Evolutionary conservation across 495 filamentous ascomycete species (phyloP).

Genomic region (Haplographium delicatum): DNA sequence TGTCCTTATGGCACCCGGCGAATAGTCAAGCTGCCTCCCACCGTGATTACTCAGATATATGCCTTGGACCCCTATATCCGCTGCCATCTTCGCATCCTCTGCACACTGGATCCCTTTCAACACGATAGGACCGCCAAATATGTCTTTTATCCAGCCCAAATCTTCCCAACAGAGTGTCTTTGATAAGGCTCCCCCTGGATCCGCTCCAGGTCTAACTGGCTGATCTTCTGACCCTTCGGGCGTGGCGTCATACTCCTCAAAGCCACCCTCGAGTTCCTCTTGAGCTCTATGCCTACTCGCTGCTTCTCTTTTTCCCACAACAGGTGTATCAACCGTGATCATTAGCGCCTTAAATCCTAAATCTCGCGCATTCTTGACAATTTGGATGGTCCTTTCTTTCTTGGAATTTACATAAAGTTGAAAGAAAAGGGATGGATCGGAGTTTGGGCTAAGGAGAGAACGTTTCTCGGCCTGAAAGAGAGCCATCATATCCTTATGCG

Average conservation of each 20-base stretch:
- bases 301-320: conserved; percentile 54
- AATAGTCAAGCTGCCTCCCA: conserved; percentile 85
- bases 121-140: conserved; percentile 55
- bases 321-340: conserved; percentile 37
- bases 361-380: conserved; percentile 49
- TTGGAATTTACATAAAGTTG: conserved; percentile 78
- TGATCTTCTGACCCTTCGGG: conserved; percentile 51
- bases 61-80: conserved; percentile 76
- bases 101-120: conserved; percentile 89
- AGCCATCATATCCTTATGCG: conserved; percentile 51
- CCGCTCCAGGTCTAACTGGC: conserved; percentile 49
- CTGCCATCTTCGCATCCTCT: conserved; percentile 80
- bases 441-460: conserved; percentile 30
- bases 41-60: conserved; percentile 94
- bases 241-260: conserved; percentile 49
- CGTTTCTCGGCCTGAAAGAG: no score
- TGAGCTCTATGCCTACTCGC: conserved; percentile 49
- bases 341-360: conserved; percentile 32
- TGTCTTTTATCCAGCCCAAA: conserved; percentile 26
- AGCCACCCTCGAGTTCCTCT: conserved; percentile 26
- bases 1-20: background rate
- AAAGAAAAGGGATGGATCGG: conserved; percentile 52
- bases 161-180: conserved; percentile 26
- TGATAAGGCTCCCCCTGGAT: conserved; percentile 61
- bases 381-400: conserved; percentile 53